These are phyloP conservation scores for Datisca glomerata DNA, from an alignment of 306 rosid species.

Conservation along the genomic window DNA sequence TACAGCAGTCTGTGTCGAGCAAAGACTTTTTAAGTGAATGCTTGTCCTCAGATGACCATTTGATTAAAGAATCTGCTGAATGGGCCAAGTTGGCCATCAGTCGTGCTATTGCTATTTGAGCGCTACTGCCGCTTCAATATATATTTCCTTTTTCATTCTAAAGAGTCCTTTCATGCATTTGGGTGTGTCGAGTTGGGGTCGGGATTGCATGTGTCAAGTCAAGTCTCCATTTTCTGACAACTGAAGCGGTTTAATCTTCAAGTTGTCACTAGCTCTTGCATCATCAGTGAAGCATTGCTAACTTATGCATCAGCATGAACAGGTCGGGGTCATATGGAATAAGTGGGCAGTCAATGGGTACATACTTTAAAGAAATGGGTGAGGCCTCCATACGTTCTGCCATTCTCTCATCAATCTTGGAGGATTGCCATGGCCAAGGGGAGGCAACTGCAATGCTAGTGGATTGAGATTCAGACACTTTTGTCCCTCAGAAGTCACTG, in stretches of 20 bases:
- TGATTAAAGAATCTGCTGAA: conserved; percentile 87
- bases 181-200: conserved; percentile 44
- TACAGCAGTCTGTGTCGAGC: conserved; percentile 83
- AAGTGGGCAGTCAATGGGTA: conserved; percentile 18
- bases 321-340: conserved; percentile 41
- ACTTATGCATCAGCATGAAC: conserved; percentile 57
- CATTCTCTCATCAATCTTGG: conserved; percentile 3
- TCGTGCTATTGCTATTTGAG: conserved; percentile 85
- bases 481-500: no score
- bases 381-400: not conserved
- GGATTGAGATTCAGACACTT: not conserved
- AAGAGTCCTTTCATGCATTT: conserved; percentile 76
- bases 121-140: conserved; percentile 21
- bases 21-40: conserved; percentile 76
- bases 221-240: conserved; percentile 59
- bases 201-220: conserved; percentile 64
- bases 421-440: conserved; percentile 15
- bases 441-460: not conserved
- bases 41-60: conserved; percentile 76
- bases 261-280: conserved; percentile 86
- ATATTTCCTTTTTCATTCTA: conserved; percentile 27
- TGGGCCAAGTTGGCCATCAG: conserved; percentile 90
- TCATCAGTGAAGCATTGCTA: conserved; percentile 67
- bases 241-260: conserved; percentile 42
- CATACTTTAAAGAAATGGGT: conserved; percentile 1